Evolutionary conservation across 1,139 yeast species (phyloP), one percentile per base, ranked within the genome.

Genomic region (Starmera stellimalicola): DNA sequence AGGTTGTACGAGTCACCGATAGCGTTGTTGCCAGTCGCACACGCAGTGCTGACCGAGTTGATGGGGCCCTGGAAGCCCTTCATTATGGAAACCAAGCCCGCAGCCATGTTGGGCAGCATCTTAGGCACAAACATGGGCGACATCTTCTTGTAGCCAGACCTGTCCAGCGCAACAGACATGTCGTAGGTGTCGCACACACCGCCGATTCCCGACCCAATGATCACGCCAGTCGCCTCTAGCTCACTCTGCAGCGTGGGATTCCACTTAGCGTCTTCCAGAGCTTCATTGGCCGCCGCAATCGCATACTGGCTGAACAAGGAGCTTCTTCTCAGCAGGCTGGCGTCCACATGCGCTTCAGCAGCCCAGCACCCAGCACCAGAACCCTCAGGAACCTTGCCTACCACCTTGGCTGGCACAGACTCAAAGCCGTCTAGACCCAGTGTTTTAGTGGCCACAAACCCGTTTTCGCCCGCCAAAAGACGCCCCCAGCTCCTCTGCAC

Each of bases 21-120:
- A 0, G 96, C 73, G 51, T 91, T 94, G 20, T 83, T 72, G 0
- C 99, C 99, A 0, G 98, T 87, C 3, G 98, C 95, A 62, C 99
- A 93, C 1, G 98, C 98, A 0, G 97, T 87, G 1, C 95, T 73
- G 0, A 79, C 93, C 0, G 95, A 65, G 52, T 87, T 95, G 36
- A 83, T 74, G 2, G 95, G 95, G 0, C 98, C 99, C 45, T 70
- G 63, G 23, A 85, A 59, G 3, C 82, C 80, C 49, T 77, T 73
- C 43, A 73, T 69, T 37, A 91, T 88, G 5, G 95, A 80, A 5
- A 91, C 72, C 44, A 87, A 80, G 3, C 98, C 97, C 0, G 91
- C 87, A 0, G 95, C 95, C 97, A 93, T 93, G 55, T 91, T 93
- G 33, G 83, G 73, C 33, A 93, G 63, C 31, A 88, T 60, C 44